Conservation (phyloP, 257 asterid species). For the Nicotiana tabacum region DNA sequence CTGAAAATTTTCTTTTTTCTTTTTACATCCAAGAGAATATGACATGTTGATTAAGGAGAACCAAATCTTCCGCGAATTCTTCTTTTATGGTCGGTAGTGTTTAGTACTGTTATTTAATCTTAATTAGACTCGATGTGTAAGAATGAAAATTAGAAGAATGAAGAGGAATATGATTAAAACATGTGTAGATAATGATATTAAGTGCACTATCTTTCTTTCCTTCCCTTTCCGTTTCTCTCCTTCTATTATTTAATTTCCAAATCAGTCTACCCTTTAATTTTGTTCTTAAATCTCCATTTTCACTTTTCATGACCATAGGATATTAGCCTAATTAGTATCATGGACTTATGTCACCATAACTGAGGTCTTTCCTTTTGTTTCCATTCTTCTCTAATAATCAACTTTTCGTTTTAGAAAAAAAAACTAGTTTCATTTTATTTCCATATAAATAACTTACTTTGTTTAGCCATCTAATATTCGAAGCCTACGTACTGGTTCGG, state of each 20-base stretch:
- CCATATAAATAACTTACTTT: neutral
- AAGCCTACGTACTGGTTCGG: no score
- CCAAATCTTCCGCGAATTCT: neutral
- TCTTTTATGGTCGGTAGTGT: neutral
- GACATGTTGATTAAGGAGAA: neutral
- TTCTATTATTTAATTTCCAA: neutral
- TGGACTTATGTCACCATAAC: neutral
- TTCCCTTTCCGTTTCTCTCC: neutral
- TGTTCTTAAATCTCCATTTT: neutral
- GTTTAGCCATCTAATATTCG: neutral
- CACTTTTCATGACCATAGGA: neutral
- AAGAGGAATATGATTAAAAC: neutral
- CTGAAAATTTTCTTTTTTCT: neutral
- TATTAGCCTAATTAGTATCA: neutral
- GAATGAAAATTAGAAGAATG: neutral
- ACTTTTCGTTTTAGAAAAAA: neutral
- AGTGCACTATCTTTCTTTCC: neutral
- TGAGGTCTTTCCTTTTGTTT: neutral
- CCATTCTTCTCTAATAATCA: neutral
- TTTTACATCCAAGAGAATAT: neutral
- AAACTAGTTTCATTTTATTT: neutral
- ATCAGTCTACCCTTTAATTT: neutral
- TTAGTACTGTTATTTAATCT: neutral
- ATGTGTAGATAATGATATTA: neutral
- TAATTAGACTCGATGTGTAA: neutral